Evolutionary conservation across 805 yeast species (phyloP), one percentile per base, ranked within the genome.

Genomic region (Candida insectalens): DNA sequence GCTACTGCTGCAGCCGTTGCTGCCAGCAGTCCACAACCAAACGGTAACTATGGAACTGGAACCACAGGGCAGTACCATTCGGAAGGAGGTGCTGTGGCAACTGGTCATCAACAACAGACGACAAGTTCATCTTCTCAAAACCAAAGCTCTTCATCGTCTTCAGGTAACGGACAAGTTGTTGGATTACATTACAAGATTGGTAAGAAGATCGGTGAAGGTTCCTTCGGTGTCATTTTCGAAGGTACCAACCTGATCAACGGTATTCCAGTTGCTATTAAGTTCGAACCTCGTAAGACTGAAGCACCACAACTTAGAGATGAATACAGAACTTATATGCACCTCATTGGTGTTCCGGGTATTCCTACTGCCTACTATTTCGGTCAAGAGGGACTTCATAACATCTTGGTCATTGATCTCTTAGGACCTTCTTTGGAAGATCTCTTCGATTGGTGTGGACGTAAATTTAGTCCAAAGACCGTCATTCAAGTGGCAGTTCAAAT

Each of bases 341-440:
- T 92, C 33, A 74, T 76, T 37, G 95, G 94, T 14, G 71, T 79
- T 33, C 68, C 65, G 29, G 97, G 97, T 31, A 79, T 92, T 34
- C 98, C 98, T 34, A 77, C 79, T 49, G 97, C 95, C n/a, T 92
- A 92, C 62, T 92, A 87, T 57, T 89, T 89, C 57, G 98, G 98
- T 39, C 97, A 92, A 55, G 98, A 92, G 61, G 97, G 98, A 21
- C 73, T 92, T 39, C 97, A 92, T 65, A 88, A 89, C 57, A 87
- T 92, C 34, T 65, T 92, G 43, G 95, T 92, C 25, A 92, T 92
- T 47, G 98, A 92, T 55, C 68, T 92, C 29, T 68, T 92, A 49
- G 98, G 98, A 9, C 98, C 98, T 7, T 82, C 95, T 1, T 67
- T 92, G 42, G 98, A 92, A 56, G 98, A 92, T 59, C 65, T 92